Percentiles rank a stretch among this genome's conserved stretches.
phyloP scores from a whole-genome alignment of 2,329 filamentous ascomycete genomes.

The Didymella pomorum region DNA sequence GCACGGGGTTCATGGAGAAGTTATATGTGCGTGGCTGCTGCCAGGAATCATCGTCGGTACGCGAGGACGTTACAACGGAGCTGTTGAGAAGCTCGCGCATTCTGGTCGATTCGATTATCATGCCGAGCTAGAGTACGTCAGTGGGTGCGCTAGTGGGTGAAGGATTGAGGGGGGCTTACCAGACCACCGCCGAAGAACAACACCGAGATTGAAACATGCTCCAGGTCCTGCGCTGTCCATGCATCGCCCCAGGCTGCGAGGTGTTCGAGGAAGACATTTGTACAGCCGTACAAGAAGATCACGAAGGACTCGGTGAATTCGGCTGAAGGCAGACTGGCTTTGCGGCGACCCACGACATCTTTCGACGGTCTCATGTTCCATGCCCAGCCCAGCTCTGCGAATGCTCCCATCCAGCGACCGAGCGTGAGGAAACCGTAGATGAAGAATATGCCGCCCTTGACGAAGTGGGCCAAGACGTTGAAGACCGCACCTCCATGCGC shows the following conservation, averaged over 20 bases:
- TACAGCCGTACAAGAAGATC: conserved; percentile 88
- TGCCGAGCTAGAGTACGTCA: conserved; percentile 65
- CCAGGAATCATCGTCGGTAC: conserved; percentile 55
- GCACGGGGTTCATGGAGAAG: conserved; percentile 86
- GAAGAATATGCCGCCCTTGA: conserved; percentile 95
- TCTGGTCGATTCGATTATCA: conserved; percentile 77
- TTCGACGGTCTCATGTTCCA: conserved; percentile 83
- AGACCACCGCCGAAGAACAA: conserved; percentile 93
- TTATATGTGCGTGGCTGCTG: conserved; percentile 71
- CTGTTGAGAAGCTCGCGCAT: conserved; percentile 72
- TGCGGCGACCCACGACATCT: conserved; percentile 68
- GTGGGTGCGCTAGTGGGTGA: conserved; percentile 26
- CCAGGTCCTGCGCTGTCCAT: conserved; percentile 83
- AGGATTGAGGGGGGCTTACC: conserved; percentile 60
- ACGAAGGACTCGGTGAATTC: conserved; percentile 91
- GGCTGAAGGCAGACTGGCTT: conserved; percentile 70
- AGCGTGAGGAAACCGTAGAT: conserved; percentile 89
- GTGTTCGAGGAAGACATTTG: conserved; percentile 93
- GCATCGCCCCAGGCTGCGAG: conserved; percentile 73
- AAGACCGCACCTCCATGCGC: conserved; percentile 77
- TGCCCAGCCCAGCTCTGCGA: conserved; percentile 90
- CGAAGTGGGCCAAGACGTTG: conserved; percentile 88
- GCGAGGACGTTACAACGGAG: conserved; percentile 53
- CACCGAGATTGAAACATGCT: conserved; percentile 91
- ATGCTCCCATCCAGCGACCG: conserved; percentile 89